Base-by-base conservation (phyloP, 2,329 filamentous ascomycete species). In the Fusarium domesticum region DNA sequence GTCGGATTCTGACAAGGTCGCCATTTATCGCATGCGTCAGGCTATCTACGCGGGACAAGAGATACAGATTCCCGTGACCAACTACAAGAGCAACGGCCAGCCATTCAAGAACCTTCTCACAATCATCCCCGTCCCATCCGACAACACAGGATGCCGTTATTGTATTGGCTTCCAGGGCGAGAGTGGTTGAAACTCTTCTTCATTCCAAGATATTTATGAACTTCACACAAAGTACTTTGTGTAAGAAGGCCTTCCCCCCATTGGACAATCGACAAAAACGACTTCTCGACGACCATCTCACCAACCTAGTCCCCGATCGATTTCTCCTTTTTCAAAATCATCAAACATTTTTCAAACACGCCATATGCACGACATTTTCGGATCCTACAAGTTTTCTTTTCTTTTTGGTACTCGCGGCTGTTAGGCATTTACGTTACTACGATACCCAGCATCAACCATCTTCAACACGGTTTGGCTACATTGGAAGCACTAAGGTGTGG, bases 81-180 rank as follows among this genome's bases (percentile, higher is more conserved):
- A 95, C 62, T 95, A 91, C 64, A 81, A 85, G 51, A 87, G 89
- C 68, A 83, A 87, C 39, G 89, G 90, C 1, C 78, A 88, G 56
- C 76, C 76, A 0, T 95, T 95, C 61, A 84, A 84, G 73, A 95
- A 95, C 56, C 63, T 91, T 11, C 72, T 95, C 40, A 89, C 85
- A n/a, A 89, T 95, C 73, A 87, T 95, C 41, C 89, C 89, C 0
- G 81, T 95, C 25, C 70, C 73, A 2, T 85, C 83, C 76, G 80
- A 87, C 32, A 75, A 77, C 2, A 72, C 77, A 12, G 76, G 80
- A 10, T 79, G 81, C 48, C 83, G 82, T 48, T 91, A 87, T 60
- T 89, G 84, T 39, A 84, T 95, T 18, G 89, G 89, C 4, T 91
- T 95, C 59, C 82, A 90, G 63, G 85, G 87, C 19, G 87, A 88